A percentile compares a stretch with the other conserved stretches of the same genome.
Evolutionary conservation across 2,329 filamentous ascomycete genomes (phyloP).

Genomic region (Fusarium dimerum): DNA sequence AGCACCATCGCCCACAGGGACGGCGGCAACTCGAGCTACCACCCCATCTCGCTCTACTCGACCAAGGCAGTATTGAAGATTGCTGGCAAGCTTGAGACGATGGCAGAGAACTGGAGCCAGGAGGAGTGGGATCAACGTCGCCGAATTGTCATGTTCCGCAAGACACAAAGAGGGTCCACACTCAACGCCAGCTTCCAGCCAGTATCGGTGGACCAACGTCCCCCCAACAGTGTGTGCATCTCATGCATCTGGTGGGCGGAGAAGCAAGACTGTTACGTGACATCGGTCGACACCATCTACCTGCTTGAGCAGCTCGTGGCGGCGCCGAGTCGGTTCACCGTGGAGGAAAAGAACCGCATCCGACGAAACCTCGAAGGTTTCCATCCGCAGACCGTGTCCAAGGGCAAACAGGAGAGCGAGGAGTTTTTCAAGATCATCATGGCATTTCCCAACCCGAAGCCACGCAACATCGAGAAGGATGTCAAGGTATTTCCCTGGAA

Average conservation of each 20-base stretch:
- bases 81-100: conserved; percentile 78
- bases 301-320: conserved; percentile 90
- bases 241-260: conserved; percentile 98
- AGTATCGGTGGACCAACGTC: conserved; percentile 75
- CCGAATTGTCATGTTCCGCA: conserved; percentile 84
- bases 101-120: conserved; percentile 79
- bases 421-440: conserved; percentile 99
- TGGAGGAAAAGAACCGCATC: conserved; percentile 98
- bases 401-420: conserved; percentile 87
- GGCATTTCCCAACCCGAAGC: conserved; percentile 93
- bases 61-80: conserved; percentile 85
- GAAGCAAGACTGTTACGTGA: conserved; percentile 87
- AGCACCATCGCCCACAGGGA: conserved; percentile 50
- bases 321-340: conserved; percentile 74
- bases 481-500: conserved; percentile 99
- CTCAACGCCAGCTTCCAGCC: conserved; percentile 80
- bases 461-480: conserved; percentile 97
- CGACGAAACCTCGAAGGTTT: conserved; percentile 94
- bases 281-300: conserved; percentile 94
- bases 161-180: conserved; percentile 78
- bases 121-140: conserved; percentile 81
- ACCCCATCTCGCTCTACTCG: conserved; percentile 79
- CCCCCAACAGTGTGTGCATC: conserved; percentile 85
- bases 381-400: conserved; percentile 88
- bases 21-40: conserved; percentile 55